Percentiles rank a stretch among this genome's conserved stretches.
phyloP scores from a whole-genome alignment of 495 filamentous ascomycete species.

The Achaetomiella virescens region DNA sequence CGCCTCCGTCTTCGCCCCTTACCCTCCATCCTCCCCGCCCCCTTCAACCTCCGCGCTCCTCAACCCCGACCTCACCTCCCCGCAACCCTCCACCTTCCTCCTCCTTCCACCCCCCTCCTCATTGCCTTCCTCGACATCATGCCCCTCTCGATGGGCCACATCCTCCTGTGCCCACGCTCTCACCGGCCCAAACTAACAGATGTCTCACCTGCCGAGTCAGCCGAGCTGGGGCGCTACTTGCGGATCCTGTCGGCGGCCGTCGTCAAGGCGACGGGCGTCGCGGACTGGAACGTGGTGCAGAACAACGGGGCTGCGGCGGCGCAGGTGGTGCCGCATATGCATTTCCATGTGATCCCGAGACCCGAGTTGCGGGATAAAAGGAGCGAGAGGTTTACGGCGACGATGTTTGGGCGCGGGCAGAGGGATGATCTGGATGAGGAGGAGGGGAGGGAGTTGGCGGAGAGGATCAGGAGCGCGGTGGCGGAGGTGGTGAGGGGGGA shows the following conservation, averaged over 20 bases:
- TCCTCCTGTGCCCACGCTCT: slow-evolving; percentile 64
- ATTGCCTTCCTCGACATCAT: slow-evolving; percentile 88
- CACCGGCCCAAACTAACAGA: slow-evolving; percentile 71
- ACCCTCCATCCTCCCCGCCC: slow-evolving; percentile 33
- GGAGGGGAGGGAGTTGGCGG: slow-evolving; percentile 61
- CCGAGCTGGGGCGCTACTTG: slow-evolving; percentile 64
- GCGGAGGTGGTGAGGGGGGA: slow-evolving; percentile 47
- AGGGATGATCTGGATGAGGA: slow-evolving; percentile 83
- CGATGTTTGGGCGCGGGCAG: slow-evolving; percentile 81
- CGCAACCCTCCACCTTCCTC: slow-evolving; percentile 52
- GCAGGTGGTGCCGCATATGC: slow-evolving; percentile 85
- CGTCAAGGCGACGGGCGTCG: slow-evolving; percentile 54
- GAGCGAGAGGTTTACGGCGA: slow-evolving; percentile 48
- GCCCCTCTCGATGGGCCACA: slow-evolving; percentile 71
- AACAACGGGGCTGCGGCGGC: slow-evolving; percentile 87
- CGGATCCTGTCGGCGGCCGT: slow-evolving; percentile 69
- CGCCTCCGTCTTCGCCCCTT: slow-evolving; percentile 40
- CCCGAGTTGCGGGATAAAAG: slow-evolving; percentile 43
- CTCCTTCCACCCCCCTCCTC: slow-evolving; percentile 66
- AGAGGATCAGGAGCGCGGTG: slow-evolving; percentile 55
- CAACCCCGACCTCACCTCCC: slow-evolving; percentile 26
- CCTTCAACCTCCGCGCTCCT: slow-evolving; percentile 25
- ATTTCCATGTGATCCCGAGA: slow-evolving; percentile 87
- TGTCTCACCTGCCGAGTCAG: slow-evolving; percentile 46
- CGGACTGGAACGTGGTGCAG: slow-evolving; percentile 88